A percentile compares a stretch with the other conserved stretches of the same genome.
Conservation (phyloP, 768 basidiomycete genomes). For the Psilocybe cyanescens region DNA sequence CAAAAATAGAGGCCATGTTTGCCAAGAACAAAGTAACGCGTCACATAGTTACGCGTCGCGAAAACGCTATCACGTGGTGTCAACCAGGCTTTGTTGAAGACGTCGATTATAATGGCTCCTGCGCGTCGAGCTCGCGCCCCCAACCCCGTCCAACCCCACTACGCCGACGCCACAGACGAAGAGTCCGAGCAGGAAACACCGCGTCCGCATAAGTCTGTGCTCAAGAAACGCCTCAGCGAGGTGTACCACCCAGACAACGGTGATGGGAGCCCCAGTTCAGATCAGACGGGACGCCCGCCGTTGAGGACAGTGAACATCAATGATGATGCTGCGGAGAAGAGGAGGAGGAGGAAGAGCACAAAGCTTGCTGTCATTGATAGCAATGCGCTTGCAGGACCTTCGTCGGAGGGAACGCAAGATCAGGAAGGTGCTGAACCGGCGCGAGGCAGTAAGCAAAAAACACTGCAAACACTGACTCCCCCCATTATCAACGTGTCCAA, state of each 20-base stretch:
- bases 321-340: constrained; percentile 88
- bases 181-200: constrained; percentile 45
- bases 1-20: constrained; percentile 1
- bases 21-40: constrained; percentile 1
- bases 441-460: constrained; percentile 55
- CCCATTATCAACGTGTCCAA: constrained; percentile 64
- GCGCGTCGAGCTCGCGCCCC: constrained; percentile 44
- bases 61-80: constrained; percentile 38
- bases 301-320: constrained; percentile 64
- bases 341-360: constrained; percentile 78
- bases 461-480: constrained; percentile 63
- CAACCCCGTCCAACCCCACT: constrained; percentile 35
- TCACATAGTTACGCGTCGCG: constrained; percentile 28
- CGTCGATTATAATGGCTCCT: constrained; percentile 35
- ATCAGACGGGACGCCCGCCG: constrained; percentile 39
- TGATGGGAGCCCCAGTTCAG: constrained; percentile 43
- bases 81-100: constrained; percentile 42
- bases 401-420: constrained; percentile 48
- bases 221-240: constrained; percentile 69
- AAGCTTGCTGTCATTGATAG: constrained; percentile 60
- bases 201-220: constrained; percentile 38
- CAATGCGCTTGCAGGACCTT: constrained; percentile 59
- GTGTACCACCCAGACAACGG: constrained; percentile 44
- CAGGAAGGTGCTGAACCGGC: constrained; percentile 46
- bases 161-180: constrained; percentile 40